Evolutionary conservation across 352 stramenopile species (phyloP).

Genomic region (Hyaloperonospora brassicae): DNA sequence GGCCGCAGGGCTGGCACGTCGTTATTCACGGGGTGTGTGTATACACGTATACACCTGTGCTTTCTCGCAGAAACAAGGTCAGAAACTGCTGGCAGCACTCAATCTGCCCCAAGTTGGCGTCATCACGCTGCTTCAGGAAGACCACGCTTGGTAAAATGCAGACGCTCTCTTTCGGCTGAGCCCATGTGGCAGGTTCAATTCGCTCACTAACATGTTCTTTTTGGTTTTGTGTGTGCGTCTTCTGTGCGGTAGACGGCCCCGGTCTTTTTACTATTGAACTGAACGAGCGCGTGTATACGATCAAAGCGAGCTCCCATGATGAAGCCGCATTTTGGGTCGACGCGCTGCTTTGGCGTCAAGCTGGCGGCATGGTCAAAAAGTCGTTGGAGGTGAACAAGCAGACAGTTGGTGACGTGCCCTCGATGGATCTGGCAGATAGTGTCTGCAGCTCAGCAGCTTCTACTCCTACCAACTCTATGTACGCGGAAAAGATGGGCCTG

Average conservation of each 20-base stretch:
- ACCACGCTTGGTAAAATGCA: constrained; percentile 41
- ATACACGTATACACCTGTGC: background rate
- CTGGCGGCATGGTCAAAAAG: constrained; percentile 73
- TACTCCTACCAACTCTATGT: constrained; percentile 21
- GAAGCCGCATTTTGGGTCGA: constrained; percentile 85
- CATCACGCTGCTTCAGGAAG: constrained; percentile 65
- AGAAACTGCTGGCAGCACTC: constrained; percentile 91
- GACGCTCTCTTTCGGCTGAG: background rate
- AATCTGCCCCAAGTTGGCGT: constrained; percentile 89
- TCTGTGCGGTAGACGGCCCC: constrained; percentile 46
- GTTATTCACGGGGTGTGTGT: no score
- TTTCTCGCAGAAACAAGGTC: constrained; percentile 68
- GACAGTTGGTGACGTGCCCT: constrained; percentile 29
- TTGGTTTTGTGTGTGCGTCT: constrained; percentile 12
- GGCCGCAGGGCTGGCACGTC: no score
- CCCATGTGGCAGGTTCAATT: background rate
- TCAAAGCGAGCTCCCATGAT: constrained; percentile 82
- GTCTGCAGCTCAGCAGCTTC: constrained; percentile 9
- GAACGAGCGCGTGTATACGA: constrained; percentile 87
- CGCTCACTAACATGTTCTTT: constrained; percentile 10
- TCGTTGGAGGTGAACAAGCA: constrained; percentile 45
- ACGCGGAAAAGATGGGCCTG: constrained; percentile 25
- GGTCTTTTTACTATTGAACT: constrained; percentile 87
- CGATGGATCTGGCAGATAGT: constrained; percentile 34
- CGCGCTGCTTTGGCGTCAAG: constrained; percentile 76